Percentiles rank a stretch among this genome's conserved stretches.
Evolutionary conservation across 139 green algal species (phyloP).

Genomic region (Desmodesmus armatus): DNA sequence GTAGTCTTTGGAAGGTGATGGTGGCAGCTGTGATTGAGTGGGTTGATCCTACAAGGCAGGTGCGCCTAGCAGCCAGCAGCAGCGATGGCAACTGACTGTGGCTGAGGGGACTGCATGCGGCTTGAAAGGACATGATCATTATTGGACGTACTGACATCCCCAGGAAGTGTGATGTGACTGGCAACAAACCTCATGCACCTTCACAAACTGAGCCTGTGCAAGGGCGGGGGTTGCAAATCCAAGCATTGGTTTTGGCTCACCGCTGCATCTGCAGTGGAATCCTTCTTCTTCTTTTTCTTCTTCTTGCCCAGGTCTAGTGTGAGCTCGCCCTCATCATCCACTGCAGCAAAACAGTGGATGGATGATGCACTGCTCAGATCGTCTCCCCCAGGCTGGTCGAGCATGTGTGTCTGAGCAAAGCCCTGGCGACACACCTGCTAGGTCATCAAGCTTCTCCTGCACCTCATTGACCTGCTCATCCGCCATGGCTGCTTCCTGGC

Average conservation of each 20-base stretch:
- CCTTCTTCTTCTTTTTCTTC: conserved; percentile 58
- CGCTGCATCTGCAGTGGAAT: conserved; percentile 9
- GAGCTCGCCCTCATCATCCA: conserved; percentile 58
- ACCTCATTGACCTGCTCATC: conserved; percentile 45
- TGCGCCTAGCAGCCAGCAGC: too few relatives aligned
- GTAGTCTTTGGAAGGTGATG: too few relatives aligned
- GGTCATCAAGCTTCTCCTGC: conserved; percentile 40
- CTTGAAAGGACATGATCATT: too few relatives aligned
- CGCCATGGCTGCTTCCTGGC: conserved; percentile 30
- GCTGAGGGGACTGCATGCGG: too few relatives aligned
- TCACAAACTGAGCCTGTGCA: too few relatives aligned
- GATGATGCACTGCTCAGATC: not conserved
- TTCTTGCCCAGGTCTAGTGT: conserved; percentile 64
- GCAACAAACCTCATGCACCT: too few relatives aligned
- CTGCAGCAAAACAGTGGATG: conserved; percentile 24
- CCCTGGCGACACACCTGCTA: conserved; percentile 19
- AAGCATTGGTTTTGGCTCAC: conserved; percentile 32
- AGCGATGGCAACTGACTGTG: too few relatives aligned
- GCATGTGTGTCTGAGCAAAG: not conserved
- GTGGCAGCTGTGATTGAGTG: too few relatives aligned
- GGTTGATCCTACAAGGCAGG: too few relatives aligned
- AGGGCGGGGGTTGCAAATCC: too few relatives aligned
- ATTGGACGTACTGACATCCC: too few relatives aligned
- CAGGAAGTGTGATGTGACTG: too few relatives aligned
- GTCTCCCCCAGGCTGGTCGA: not conserved